Base-by-base conservation (phyloP, 345 rosid species). In the Toxicodendron radicans region DNA sequence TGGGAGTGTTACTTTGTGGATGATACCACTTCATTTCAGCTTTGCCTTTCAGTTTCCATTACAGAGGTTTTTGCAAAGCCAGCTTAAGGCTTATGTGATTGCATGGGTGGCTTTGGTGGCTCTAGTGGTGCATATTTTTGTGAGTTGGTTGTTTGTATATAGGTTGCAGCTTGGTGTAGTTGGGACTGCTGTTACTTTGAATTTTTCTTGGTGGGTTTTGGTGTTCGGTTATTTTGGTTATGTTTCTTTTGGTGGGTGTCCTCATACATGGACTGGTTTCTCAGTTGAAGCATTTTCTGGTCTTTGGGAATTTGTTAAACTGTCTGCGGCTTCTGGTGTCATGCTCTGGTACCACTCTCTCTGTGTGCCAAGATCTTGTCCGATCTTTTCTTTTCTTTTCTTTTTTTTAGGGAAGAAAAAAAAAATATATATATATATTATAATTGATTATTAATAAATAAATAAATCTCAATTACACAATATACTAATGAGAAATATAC, bases 191-290 rank as follows among this genome's bases (percentile, higher is more conserved):
- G 61, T 78, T 66, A 85, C 97, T 27, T 59, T 81, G 73, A 87
- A 83, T 64, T 75, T 93, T 51, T 85, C 98, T 1, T 90, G 94
- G 95, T 93, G 97, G 94, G 71, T 87, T 73, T 68, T 81, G 76
- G 85, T 69, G 32, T 52, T 83, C 2, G 92, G 94, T 0, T 71
- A 59, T 21, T 63, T 79, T 14, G 82, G 76, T 1, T 93, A 90
- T 60, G 58, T 75, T 8, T 62, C 78, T 16, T 84, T 62, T 10
- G 97, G 97, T 27, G 88, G 97, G 2, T 91, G 94, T 72, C 92
- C 97, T 32, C 80, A 74, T 16, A 86, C 97, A 3, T 93, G 98
- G 98, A 84, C 88, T 2, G 95, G 98, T 17, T 91, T 91, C 87
- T 84, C 95, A 68, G 27, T 74, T 17, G 89, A 90, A 78, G 97